Conservation (phyloP, 306 rosid genomes). For the Geum urbanum region DNA sequence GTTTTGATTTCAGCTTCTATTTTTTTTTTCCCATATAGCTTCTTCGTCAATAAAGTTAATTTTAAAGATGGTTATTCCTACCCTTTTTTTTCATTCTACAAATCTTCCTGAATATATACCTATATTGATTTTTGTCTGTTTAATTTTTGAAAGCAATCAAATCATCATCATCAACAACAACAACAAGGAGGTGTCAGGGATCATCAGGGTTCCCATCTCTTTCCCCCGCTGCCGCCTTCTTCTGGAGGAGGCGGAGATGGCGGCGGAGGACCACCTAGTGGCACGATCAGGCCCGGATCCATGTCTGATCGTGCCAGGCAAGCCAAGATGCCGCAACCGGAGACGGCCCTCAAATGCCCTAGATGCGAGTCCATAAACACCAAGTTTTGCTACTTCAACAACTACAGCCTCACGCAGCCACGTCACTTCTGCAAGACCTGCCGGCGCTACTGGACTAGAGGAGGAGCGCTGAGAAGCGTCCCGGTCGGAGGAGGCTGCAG, state of each 20-base stretch:
- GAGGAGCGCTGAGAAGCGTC: conserved; percentile 78
- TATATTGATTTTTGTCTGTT: conserved; percentile 8
- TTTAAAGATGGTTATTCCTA: conserved; percentile 20
- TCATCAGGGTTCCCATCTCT: conserved; percentile 33
- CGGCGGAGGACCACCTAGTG: conserved; percentile 5
- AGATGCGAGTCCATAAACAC: conserved; percentile 83
- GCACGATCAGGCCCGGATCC: conserved; percentile 54
- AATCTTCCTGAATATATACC: conserved; percentile 70
- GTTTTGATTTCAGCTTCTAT: conserved; percentile 5
- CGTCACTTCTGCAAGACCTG: conserved; percentile 92
- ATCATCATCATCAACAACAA: conserved; percentile 25
- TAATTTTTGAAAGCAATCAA: conserved; percentile 27
- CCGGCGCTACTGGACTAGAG: conserved; percentile 87
- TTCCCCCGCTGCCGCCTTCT: conserved; percentile 25
- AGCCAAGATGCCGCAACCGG: conserved; percentile 63
- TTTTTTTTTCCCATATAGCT: conserved; percentile 26
- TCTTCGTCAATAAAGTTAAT: conserved; percentile 52
- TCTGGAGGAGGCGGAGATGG: conserved; percentile 19
- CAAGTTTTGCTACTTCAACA: conserved; percentile 88
- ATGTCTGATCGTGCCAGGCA: conserved; percentile 69
- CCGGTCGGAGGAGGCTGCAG: conserved; percentile 94
- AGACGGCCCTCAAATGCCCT: conserved; percentile 60
- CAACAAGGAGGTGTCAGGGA: conserved; percentile 22
- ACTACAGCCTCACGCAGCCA: conserved; percentile 73
- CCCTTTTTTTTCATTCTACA: conserved; percentile 38